A percentile compares a stretch with the other conserved stretches of the same genome.
These are phyloP conservation scores for Begonia loranthoides DNA, from an alignment of 306 rosid species.

Conservation along the genomic window DNA sequence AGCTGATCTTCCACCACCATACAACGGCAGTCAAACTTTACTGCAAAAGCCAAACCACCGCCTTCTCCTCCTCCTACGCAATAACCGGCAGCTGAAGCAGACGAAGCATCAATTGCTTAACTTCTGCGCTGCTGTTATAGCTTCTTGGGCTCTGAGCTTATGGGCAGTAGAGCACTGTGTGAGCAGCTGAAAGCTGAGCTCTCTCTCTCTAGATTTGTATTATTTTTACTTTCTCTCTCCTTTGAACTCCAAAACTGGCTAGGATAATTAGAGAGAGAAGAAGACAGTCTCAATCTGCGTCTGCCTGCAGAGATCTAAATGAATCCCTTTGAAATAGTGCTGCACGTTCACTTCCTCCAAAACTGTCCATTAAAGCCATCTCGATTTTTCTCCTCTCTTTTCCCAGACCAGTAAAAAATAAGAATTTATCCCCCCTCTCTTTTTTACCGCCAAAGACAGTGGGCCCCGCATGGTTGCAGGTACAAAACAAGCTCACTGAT, in stretches of 20 bases:
- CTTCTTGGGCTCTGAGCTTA: neutral
- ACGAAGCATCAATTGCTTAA: neutral
- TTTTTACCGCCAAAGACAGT: neutral
- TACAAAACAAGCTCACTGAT: neutral
- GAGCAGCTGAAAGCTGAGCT: neutral
- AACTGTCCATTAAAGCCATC: neutral
- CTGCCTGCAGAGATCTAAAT: too few relatives aligned
- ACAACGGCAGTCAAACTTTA: neutral
- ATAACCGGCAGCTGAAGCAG: neutral
- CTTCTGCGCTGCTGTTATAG: neutral
- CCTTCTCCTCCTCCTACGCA: neutral
- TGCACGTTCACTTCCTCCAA: neutral
- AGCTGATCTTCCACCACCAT: neutral
- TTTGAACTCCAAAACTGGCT: neutral
- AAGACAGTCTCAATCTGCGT: neutral
- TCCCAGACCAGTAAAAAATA: neutral
- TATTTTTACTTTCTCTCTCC: conserved; percentile 1
- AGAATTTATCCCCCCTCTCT: neutral
- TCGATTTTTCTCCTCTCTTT: neutral
- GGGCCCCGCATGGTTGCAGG: neutral
- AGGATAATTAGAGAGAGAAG: neutral
- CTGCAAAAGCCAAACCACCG: neutral
- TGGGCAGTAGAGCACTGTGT: neutral
- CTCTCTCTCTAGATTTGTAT: neutral
- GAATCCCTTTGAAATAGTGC: neutral